These are phyloP conservation scores for Pholiota molesta DNA, from an alignment of 768 basidiomycete species.

Conservation along the genomic window DNA sequence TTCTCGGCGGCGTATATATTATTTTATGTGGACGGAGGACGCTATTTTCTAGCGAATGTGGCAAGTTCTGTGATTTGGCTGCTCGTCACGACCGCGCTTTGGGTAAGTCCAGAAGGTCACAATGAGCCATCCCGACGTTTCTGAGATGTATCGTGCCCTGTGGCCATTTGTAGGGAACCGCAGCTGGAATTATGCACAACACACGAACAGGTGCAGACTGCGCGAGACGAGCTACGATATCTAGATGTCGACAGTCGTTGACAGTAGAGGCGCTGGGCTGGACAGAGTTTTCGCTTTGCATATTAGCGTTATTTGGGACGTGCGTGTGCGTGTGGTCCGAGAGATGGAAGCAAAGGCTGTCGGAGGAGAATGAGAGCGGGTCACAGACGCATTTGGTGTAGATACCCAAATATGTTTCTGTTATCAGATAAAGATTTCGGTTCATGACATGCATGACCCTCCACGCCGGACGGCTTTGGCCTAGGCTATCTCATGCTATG, in stretches of 20 bases:
- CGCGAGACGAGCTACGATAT: slow-evolving; percentile 51
- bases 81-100: slow-evolving; percentile 60
- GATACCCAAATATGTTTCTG: background rate
- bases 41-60: slow-evolving; percentile 72
- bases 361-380: slow-evolving; percentile 6
- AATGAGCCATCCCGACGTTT: background rate
- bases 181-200: slow-evolving; percentile 67
- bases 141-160: background rate
- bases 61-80: slow-evolving; percentile 82
- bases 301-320: slow-evolving; percentile 56
- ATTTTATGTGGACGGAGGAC: slow-evolving; percentile 68
- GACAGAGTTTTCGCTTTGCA: slow-evolving; percentile 70
- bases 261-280: slow-evolving; percentile 78
- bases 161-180: slow-evolving; percentile 51
- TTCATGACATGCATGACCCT: background rate
- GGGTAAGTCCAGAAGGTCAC: slow-evolving; percentile 47
- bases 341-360: slow-evolving; percentile 22
- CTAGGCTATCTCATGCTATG: background rate
- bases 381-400: slow-evolving; percentile 16
- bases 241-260: slow-evolving; percentile 71
- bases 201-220: slow-evolving; percentile 67
- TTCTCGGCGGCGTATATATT: slow-evolving; percentile 72
- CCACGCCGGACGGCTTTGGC: background rate
- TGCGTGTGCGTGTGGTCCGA: slow-evolving; percentile 41
- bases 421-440: slow-evolving; percentile 17